Percentiles rank a stretch among this genome's conserved stretches.
Conservation (phyloP, 345 rosid species). For the Fremontodendron californicum region DNA sequence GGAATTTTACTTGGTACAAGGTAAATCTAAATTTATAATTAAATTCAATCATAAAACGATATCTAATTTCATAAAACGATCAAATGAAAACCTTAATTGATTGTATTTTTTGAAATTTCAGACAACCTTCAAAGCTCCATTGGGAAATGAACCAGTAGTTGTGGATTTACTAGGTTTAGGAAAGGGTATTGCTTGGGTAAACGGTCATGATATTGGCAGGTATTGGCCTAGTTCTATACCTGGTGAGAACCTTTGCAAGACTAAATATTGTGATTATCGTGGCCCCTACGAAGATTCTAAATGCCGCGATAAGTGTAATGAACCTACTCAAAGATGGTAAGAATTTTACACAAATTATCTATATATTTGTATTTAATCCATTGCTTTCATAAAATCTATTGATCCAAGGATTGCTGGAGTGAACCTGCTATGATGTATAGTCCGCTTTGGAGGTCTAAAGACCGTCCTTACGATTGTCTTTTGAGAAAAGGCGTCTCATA, state of each 20-base stretch:
- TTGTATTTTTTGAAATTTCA: background rate
- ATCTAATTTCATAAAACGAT: too few species aligned
- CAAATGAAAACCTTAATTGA: too few species aligned
- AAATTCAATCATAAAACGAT: too few species aligned
- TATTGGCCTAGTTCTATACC: conserved; percentile 43
- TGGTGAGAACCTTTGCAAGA: conserved; percentile 25
- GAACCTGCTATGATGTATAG: too few species aligned
- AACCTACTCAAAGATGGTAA: conserved; percentile 55
- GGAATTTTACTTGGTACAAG: conserved; percentile 45
- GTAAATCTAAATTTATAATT: conserved; percentile 2
- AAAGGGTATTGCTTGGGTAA: too few species aligned
- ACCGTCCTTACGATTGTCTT: too few species aligned
- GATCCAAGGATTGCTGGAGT: too few species aligned
- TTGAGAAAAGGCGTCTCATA: too few species aligned
- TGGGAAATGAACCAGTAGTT: conserved; percentile 27
- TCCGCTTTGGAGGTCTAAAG: too few species aligned
- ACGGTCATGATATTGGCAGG: conserved; percentile 46
- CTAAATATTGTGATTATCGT: conserved; percentile 33
- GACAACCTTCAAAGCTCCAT: conserved; percentile 33
- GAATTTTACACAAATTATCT: background rate
- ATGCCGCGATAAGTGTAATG: conserved; percentile 41
- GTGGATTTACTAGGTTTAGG: too few species aligned
- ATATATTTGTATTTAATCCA: background rate
- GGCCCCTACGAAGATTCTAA: conserved; percentile 30
- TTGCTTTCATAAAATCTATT: too few species aligned